Base-by-base conservation (phyloP, 2,329 filamentous ascomycete genomes). In the Dryadomyces quercivorus region DNA sequence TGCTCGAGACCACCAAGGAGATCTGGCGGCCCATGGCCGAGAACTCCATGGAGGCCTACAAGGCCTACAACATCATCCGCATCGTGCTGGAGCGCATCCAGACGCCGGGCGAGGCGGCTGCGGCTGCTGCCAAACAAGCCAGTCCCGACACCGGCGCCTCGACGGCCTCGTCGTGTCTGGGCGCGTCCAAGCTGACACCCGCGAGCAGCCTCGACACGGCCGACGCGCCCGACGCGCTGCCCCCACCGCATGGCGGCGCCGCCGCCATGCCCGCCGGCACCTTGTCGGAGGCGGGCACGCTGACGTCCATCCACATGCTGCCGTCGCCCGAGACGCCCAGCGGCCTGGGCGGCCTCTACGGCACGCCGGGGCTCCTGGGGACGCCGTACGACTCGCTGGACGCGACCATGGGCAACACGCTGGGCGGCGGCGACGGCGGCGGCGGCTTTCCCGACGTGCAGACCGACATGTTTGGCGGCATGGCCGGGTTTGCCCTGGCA, bases 21-120 rank as follows among this genome's bases (percentile, higher is more conserved):
- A 93, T 97, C 55, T 97, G 91, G 90, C 83, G 85, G 50, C 81
- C 81, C 10, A 74, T 90, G 12, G 80, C 83, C 3, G 85, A 93
- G 54, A 76, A 82, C 22, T 93, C 86, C 1, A 85, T 96, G 71
- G 92, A 97, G 61, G 89, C 91, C 0, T 91, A 84, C 71, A 97
- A 97, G 70, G 92, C 89, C 1, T 82, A 82, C 44, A 82, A 81
- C 45, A 78, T 92, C 22, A 73, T 97, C n/a, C 83, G 82, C 21
- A 82, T 96, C 52, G 90, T 97, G 80, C 71, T 97, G 47, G 77
- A 82, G 36, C 93, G 93, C 67, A 75, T 96, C 53, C 84, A 78
- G 8, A n/a, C 46, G 12, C 12, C 47, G 10, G 40, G 31, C 2
- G 18, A 10, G 4, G 50, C 18, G 6, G 18, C 18, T 16, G 45